These are phyloP conservation scores for Calendula officinalis DNA, from an alignment of 129 eudicot genomes.

Conservation along the genomic window DNA sequence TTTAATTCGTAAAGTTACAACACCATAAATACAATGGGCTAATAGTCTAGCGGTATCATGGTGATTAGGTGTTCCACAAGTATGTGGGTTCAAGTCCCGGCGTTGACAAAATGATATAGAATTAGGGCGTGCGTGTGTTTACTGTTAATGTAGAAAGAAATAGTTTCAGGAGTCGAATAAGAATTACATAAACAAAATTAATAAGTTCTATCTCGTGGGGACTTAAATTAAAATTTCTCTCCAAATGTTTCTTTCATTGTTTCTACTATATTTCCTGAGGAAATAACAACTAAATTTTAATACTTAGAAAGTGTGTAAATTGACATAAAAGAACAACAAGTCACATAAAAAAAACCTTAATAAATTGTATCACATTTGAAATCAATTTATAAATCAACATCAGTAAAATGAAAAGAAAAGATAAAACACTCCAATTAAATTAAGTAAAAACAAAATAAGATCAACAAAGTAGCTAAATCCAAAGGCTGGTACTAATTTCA, in stretches of 20 bases:
- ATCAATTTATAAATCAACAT: not conserved
- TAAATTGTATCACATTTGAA: no score
- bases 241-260: conserved; percentile 81
- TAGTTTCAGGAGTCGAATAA: conserved; percentile 73
- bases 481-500: no score
- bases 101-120: no score
- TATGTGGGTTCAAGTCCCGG: no score
- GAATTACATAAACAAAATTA: conserved; percentile 95
- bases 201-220: conserved; percentile 88
- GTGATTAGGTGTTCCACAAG: no score
- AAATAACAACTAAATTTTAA: conserved; percentile 59
- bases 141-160: conserved; percentile 93
- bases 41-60: no score
- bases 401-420: no score
- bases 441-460: not conserved
- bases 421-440: not conserved
- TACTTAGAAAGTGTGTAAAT: conserved; percentile 2
- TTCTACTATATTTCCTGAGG: conserved; percentile 72
- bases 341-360: no score
- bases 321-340: no score
- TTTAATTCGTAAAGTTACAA: conserved; percentile 3
- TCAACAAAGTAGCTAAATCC: not conserved
- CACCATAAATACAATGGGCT: conserved; percentile 34
- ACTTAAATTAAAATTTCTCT: conserved; percentile 88
- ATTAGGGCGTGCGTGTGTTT: no score